Percentiles rank a stretch among this genome's conserved stretches.
Conservation (phyloP, 148 eudicot species). For the Nyssa sinensis region DNA sequence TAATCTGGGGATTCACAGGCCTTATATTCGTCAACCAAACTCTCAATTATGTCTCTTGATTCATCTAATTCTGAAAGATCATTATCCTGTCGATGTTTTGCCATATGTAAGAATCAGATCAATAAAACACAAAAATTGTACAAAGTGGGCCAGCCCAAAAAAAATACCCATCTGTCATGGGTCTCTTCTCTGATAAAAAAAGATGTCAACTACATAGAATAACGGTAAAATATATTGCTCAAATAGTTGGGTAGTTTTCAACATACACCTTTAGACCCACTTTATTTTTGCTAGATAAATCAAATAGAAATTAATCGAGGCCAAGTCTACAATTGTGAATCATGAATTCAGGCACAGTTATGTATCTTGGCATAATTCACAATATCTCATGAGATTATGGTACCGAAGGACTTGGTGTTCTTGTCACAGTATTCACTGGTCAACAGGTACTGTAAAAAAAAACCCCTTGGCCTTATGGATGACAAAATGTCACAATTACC, state of each 20-base stretch:
- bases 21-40: slow-evolving; percentile 96
- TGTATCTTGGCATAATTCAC: background rate
- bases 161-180: no score
- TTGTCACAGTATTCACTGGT: no score
- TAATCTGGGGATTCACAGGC: slow-evolving; percentile 99
- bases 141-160: background rate
- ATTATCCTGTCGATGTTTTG: slow-evolving; percentile 67
- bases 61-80: slow-evolving; percentile 98
- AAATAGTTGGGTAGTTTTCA: background rate
- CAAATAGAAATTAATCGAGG: no score
- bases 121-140: background rate
- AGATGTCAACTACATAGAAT: background rate
- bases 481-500: no score
- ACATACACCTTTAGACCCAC: background rate
- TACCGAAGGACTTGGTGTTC: background rate
- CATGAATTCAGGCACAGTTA: background rate
- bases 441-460: no score
- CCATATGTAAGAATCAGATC: slow-evolving; percentile 1
- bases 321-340: no score
- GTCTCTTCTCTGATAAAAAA: background rate
- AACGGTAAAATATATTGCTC: background rate
- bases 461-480: no score
- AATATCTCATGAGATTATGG: background rate
- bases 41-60: slow-evolving; percentile 87
- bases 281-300: no score